Evolutionary conservation across 106 monocot genomes (phyloP), one percentile per base, ranked within the genome.

Genomic region (Hemerocallis citrina): DNA sequence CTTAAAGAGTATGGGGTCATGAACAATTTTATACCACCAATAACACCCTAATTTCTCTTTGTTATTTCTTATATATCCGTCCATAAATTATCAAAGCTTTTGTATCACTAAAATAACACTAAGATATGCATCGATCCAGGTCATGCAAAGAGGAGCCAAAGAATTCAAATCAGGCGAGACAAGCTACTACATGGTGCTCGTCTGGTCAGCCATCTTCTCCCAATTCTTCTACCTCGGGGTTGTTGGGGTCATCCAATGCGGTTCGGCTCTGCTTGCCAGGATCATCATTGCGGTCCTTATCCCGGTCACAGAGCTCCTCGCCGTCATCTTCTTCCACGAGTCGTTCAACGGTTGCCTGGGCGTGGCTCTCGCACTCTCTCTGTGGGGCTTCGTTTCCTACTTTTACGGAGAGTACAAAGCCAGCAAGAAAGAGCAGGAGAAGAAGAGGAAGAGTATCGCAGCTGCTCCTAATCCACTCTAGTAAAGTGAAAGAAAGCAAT

Each of bases 191-290:
- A 29, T 72, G 61, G 71, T 93, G 43, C 49, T 85, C 2, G 27
- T 75, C 4, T 69, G 34, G 20, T 44, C 68, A 7, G 77, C 74
- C 13, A 45, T 79, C 31, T 32, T 77, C 19, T 84, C 68, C 66
- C 85, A 93, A 15, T 74, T 64, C 68, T 82, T 77, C 76, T 77
- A 67, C 38, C 48, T 93, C 3, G 93, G 93, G 1, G 63, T 74
- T 0, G 61, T 83, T 3, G 86, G 92, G 15, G 69, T 68, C 33
- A 79, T 93, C 64, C 73, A 59, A 16, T 82, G 66, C 42, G 76
- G 69, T 15, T 79, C 76, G 3, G 70, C 93, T 0, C 77, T 93
- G n/a, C 68, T 93, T 33, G 72, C 93, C 2, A 77, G 93, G 3
- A 73, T 93, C 49, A 8, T 93, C 36, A 27, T 79, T 0, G 74